Conservation (phyloP, 495 filamentous ascomycete species). For the Elaphomyces granulatus region DNA sequence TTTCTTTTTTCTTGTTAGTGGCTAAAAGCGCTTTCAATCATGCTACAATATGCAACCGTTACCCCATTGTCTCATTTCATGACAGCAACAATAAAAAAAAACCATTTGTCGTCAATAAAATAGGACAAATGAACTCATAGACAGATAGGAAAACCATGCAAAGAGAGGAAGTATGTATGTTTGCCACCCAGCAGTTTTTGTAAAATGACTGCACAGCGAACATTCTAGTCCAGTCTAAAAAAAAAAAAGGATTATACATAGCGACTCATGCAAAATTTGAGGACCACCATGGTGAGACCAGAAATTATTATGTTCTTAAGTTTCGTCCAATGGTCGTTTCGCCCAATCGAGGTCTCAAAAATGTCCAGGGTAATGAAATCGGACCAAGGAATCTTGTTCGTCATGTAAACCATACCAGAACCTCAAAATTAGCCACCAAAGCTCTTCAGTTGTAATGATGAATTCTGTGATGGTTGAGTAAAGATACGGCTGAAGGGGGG, state of each 20-base stretch:
- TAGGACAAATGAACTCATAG: background rate
- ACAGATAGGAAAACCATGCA: background rate
- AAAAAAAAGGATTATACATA: background rate
- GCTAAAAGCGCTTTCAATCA: background rate
- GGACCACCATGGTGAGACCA: background rate
- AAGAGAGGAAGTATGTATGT: background rate
- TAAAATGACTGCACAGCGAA: background rate
- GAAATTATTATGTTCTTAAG: too few relatives aligned
- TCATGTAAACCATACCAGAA: too few relatives aligned
- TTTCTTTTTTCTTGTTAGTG: background rate
- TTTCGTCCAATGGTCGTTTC: too few relatives aligned
- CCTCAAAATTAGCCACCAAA: conserved; percentile 21
- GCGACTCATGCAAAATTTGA: background rate
- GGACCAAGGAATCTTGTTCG: too few relatives aligned
- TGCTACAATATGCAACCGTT: background rate
- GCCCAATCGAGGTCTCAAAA: too few relatives aligned
- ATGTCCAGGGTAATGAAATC: too few relatives aligned
- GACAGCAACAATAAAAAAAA: background rate
- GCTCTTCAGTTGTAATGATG: background rate
- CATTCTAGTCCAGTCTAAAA: too few relatives aligned
- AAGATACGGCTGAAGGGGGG: conserved; percentile 35
- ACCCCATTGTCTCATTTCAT: background rate
- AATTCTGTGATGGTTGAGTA: conserved; percentile 17
- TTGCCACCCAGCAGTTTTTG: background rate
- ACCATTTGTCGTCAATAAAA: background rate